Evolutionary conservation across 192 early-diverging fungal genomes (phyloP), one percentile per base, ranked within the genome.

Genomic region (Globomyces pollinis-pini): DNA sequence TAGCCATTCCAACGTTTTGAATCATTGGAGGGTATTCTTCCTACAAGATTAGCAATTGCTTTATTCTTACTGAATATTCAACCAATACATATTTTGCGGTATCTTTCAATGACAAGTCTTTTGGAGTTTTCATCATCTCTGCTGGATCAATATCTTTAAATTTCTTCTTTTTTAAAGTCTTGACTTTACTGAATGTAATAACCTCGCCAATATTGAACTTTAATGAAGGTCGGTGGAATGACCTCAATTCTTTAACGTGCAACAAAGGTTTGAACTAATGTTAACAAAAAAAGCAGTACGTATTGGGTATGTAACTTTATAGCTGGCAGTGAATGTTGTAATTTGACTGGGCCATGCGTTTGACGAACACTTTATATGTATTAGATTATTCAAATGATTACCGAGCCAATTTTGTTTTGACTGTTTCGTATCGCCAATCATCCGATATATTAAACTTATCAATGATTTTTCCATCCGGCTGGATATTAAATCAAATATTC

Each of bases 21-120:
- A 99, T 59, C 23, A 96, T 86, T 0, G 90, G 85, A 12, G 96
- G 96, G 65, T 95, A 88, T 70, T 99, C 96, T 63, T 99, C 94
- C 0, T n/a, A n/a, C n/a, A n/a, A n/a, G n/a, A n/a, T n/a, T n/a
- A n/a, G n/a, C n/a, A n/a, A n/a, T n/a, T n/a, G n/a, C n/a, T n/a
- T n/a, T n/a, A n/a, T n/a, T n/a, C n/a, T n/a, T n/a, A n/a, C n/a
- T n/a, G 89, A 89, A 61, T 96, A 97, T 64, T 99, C 96, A 13
- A 96, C 61, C 36, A 99, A 63, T 0, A 91, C 78, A 68, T 84
- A 94, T 57, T 85, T 79, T 24, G 81, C 76, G 24, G 83, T 84
- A 52, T 99, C 96, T 44, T 88, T 90, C 4, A 97, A 73, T 9
- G 89, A 89, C 20, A 99, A 62, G 71, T 97, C 93, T 57, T 90